These are phyloP conservation scores for Blastomyces percursus DNA, from an alignment of 2,329 filamentous ascomycete genomes.

Conservation along the genomic window DNA sequence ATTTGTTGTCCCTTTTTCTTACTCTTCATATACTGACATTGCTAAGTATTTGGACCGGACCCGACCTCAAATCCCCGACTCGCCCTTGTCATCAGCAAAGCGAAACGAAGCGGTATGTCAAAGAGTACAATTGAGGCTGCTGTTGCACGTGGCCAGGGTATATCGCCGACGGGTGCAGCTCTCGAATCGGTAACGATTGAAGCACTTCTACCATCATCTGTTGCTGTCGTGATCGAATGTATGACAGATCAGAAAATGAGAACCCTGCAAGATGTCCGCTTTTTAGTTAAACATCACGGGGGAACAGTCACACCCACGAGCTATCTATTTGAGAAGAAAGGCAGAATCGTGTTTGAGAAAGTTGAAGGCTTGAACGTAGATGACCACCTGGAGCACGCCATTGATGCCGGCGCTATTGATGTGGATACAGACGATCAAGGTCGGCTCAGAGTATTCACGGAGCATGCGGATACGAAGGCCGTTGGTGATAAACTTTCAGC, in stretches of 20 bases:
- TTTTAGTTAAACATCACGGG: slow-evolving; percentile 58
- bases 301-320: slow-evolving; percentile 62
- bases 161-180: slow-evolving; percentile 59
- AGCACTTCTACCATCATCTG: slow-evolving; percentile 61
- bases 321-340: slow-evolving; percentile 77
- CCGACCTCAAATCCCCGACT: slow-evolving; percentile 64
- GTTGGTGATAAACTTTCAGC: slow-evolving; percentile 55
- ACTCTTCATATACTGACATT: slow-evolving; percentile 1
- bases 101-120: slow-evolving; percentile 77
- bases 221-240: slow-evolving; percentile 71
- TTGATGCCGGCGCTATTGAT: slow-evolving; percentile 65
- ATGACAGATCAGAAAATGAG: slow-evolving; percentile 73
- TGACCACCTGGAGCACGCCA: slow-evolving; percentile 65
- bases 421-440: slow-evolving; percentile 52
- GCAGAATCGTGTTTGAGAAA: slow-evolving; percentile 57
- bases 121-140: slow-evolving; percentile 76
- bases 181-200: slow-evolving; percentile 74
- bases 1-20: background rate
- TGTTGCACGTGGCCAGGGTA: slow-evolving; percentile 78
- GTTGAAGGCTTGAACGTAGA: slow-evolving; percentile 49
- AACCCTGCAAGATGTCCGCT: slow-evolving; percentile 60
- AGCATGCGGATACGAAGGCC: slow-evolving; percentile 52
- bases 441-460: slow-evolving; percentile 59
- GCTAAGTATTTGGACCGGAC: slow-evolving; percentile 61
- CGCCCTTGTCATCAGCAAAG: slow-evolving; percentile 57